phyloP scores from a whole-genome alignment of 768 basidiomycete genomes.

The Boletus sensibilis region DNA sequence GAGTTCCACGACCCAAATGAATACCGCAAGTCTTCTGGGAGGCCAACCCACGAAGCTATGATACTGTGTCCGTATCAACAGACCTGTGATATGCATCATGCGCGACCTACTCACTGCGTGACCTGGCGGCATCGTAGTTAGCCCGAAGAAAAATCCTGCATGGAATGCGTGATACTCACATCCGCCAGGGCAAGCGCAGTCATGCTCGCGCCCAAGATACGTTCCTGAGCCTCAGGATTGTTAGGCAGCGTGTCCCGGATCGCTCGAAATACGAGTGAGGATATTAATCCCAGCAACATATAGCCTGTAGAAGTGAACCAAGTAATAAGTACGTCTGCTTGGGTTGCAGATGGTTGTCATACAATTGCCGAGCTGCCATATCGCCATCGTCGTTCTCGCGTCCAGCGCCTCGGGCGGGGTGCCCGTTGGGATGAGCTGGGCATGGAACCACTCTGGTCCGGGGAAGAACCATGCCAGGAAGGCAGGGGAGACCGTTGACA shows the following conservation, averaged over 20 bases:
- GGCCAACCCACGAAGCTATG: conserved; percentile 50
- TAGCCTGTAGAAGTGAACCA: conserved; percentile 45
- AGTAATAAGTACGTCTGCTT: neutral
- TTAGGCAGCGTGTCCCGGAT: conserved; percentile 56
- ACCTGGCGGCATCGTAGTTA: conserved; percentile 37
- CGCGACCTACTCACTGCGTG: conserved; percentile 51
- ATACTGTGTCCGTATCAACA: conserved; percentile 44
- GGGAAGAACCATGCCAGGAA: conserved; percentile 55
- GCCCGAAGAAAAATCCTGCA: neutral
- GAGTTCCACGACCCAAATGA: conserved; percentile 59
- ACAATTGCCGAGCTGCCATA: conserved; percentile 73
- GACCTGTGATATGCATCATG: neutral
- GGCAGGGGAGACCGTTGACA: conserved; percentile 50
- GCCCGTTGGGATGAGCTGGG: conserved; percentile 55
- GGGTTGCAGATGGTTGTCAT: conserved; percentile 14
- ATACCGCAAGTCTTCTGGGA: conserved; percentile 56
- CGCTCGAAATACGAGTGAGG: conserved; percentile 65
- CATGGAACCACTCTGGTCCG: conserved; percentile 65
- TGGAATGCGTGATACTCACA: conserved; percentile 41
- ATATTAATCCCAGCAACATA: conserved; percentile 60
- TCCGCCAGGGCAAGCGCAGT: conserved; percentile 67
- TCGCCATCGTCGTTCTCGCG: conserved; percentile 53
- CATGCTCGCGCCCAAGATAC: conserved; percentile 61
- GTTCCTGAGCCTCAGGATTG: conserved; percentile 63
- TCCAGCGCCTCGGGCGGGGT: conserved; percentile 37